A percentile compares a stretch with the other conserved stretches of the same genome.
These are phyloP conservation scores for Skeletonema grethae DNA, from an alignment of 108 stramenopile genomes.

Conservation along the genomic window DNA sequence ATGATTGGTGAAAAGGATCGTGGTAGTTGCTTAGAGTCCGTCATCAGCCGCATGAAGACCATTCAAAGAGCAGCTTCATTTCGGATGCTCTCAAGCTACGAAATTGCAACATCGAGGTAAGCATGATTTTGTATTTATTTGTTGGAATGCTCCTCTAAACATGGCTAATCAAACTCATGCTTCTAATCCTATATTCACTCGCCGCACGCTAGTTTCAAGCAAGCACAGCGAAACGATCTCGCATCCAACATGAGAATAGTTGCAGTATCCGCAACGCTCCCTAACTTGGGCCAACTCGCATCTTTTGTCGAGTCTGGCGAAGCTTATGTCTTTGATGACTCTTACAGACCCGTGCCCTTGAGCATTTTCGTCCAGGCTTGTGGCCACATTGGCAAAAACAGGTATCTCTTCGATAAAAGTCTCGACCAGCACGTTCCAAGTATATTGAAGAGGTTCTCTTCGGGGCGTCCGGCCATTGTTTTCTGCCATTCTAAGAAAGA, in stretches of 20 bases:
- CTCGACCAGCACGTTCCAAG: constrained; percentile 76
- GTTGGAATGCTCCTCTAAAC: not conserved
- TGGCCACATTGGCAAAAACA: constrained; percentile 74
- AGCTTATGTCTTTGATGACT: constrained; percentile 83
- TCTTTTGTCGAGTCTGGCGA: constrained; percentile 83
- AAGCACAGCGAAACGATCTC: constrained; percentile 65
- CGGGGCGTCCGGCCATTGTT: constrained; percentile 85
- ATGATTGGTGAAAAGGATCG: constrained; percentile 87
- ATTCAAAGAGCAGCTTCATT: constrained; percentile 69
- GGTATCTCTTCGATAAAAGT: constrained; percentile 85
- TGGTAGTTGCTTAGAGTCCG: constrained; percentile 87
- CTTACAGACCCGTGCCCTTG: constrained; percentile 92
- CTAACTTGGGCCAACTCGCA: constrained; percentile 92
- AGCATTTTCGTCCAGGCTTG: constrained; percentile 69
- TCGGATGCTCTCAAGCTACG: constrained; percentile 23
- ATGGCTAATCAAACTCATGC: not conserved
- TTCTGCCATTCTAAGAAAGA: constrained; percentile 96
- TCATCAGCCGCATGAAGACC: constrained; percentile 90
- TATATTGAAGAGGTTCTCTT: constrained; percentile 73
- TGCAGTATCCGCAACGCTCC: constrained; percentile 94
- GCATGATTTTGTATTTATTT: not conserved
- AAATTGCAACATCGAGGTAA: constrained; percentile 47
- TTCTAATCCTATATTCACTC: not conserved
- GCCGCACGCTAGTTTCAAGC: constrained; percentile 45
- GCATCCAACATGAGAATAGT: constrained; percentile 79